Evolutionary conservation across 306 rosid species (phyloP), one percentile per base, ranked within the genome.

Genomic region (Oxytropis ochrocephala): DNA sequence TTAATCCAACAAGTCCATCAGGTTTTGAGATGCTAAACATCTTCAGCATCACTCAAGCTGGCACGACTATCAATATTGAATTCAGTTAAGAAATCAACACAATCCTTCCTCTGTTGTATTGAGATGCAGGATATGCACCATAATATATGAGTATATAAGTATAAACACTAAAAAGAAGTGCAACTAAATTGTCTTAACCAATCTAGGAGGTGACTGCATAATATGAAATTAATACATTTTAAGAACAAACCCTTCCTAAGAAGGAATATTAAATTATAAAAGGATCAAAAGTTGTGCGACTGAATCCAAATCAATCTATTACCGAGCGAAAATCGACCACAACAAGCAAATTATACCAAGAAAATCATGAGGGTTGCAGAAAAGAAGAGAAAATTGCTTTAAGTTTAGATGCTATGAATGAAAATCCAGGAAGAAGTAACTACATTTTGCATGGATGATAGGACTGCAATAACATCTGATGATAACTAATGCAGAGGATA

Each of bases 221-320:
- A 14, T n/a, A 46, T 55, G 58, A 49, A 32, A 49, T 24, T 36
- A 46, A 56, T 85, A 92, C 98, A 93, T 92, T 82, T 92, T 96
- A 68, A 92, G 98, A 52, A 92, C 91, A 79, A 81, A 89, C 86
- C 83, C 89, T 61, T 87, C 98, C 98, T 89, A 77, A 46, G 24
- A n/a, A n/a, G n/a, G n/a, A n/a, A n/a, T n/a, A n/a, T n/a, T n/a
- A n/a, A n/a, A n/a, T 29, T 7, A 5, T 33, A n/a, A 8, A 36
- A 51, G 13, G 64, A 49, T 70, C 58, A 58, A n/a, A 46, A 19
- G 7, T 47, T 65, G 27, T 18, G 33, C n/a, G n/a, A n/a, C n/a
- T n/a, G n/a, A n/a, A n/a, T n/a, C n/a, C n/a, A n/a, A n/a, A n/a
- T n/a, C n/a, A n/a, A n/a, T n/a, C n/a, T n/a, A n/a, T n/a, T n/a